Evolutionary conservation across 2,329 filamentous ascomycete genomes (phyloP).

Genomic region (Xylariaceae sp.): DNA sequence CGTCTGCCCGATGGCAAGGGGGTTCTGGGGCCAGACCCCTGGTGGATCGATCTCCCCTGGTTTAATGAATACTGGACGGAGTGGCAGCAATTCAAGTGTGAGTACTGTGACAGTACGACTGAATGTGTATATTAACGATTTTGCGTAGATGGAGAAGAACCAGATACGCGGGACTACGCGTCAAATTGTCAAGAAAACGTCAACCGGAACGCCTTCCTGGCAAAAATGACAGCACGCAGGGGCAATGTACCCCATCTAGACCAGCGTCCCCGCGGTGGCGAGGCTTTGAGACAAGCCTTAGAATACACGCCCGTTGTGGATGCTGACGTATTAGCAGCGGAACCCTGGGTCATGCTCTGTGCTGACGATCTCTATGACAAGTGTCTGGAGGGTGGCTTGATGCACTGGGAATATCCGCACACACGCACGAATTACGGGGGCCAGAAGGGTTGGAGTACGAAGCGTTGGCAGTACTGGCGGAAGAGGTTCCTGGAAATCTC

Average conservation of each 20-base stretch:
- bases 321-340: constrained; percentile 6
- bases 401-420: constrained; percentile 16
- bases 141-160: not conserved
- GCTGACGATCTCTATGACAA: constrained; percentile 14
- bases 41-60: constrained; percentile 13
- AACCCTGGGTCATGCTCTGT: constrained; percentile 15
- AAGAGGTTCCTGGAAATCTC: constrained; percentile 14
- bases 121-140: too few relatives aligned
- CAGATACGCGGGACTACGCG: not conserved
- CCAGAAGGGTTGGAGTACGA: constrained; percentile 16
- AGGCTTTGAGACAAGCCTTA: constrained; percentile 9
- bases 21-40: constrained; percentile 13
- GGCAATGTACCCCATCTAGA: constrained; percentile 7
- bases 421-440: constrained; percentile 11
- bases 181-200: constrained; percentile 10
- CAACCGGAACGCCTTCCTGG: constrained; percentile 18
- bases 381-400: constrained; percentile 10
- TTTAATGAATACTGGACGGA: constrained; percentile 18
- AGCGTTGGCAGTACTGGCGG: constrained; percentile 15
- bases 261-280: constrained; percentile 16
- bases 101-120: not conserved
- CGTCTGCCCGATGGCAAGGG: constrained; percentile 15
- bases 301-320: constrained; percentile 10
- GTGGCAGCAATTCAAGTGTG: constrained; percentile 15
- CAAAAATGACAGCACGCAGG: constrained; percentile 12